Percentiles rank a stretch among this genome's conserved stretches.
Conservation (phyloP, 1,139 yeast genomes). For the Taphrina confusa region DNA sequence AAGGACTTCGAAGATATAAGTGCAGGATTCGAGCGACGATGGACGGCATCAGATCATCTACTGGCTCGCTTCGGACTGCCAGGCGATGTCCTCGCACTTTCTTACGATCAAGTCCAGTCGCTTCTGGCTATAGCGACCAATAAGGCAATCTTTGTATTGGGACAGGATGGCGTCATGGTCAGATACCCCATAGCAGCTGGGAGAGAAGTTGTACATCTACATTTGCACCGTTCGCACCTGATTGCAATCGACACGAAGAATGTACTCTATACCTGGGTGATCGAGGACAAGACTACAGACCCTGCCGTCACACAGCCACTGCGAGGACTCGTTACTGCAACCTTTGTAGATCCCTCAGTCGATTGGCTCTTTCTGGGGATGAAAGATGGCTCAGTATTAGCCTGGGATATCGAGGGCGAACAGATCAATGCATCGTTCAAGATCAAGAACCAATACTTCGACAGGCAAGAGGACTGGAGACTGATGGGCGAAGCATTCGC, state of each 20-base stretch:
- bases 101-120: slow-evolving; percentile 87
- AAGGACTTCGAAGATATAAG: slow-evolving; percentile 17
- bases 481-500: slow-evolving; percentile 42
- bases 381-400: slow-evolving; percentile 68
- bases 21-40: slow-evolving; percentile 17
- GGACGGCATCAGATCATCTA: slow-evolving; percentile 43
- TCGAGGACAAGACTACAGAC: slow-evolving; percentile 55
- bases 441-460: slow-evolving; percentile 71
- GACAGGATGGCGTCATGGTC: slow-evolving; percentile 79
- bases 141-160: slow-evolving; percentile 69
- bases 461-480: slow-evolving; percentile 36
- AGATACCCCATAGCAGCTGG: slow-evolving; percentile 55
- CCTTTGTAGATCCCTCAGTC: slow-evolving; percentile 78
- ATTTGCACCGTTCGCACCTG: slow-evolving; percentile 78
- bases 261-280: slow-evolving; percentile 65
- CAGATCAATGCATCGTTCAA: slow-evolving; percentile 59
- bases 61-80: slow-evolving; percentile 57
- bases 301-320: slow-evolving; percentile 42
- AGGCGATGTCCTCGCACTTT: slow-evolving; percentile 64
- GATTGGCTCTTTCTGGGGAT: slow-evolving; percentile 86
- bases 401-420: slow-evolving; percentile 85
- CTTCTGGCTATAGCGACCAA: slow-evolving; percentile 78
- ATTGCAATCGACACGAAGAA: slow-evolving; percentile 63
- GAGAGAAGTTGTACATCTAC: slow-evolving; percentile 57
- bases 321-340: slow-evolving; percentile 66